Conservation (phyloP, 2,329 filamentous ascomycete genomes). For the Metarhizium robertsii region DNA sequence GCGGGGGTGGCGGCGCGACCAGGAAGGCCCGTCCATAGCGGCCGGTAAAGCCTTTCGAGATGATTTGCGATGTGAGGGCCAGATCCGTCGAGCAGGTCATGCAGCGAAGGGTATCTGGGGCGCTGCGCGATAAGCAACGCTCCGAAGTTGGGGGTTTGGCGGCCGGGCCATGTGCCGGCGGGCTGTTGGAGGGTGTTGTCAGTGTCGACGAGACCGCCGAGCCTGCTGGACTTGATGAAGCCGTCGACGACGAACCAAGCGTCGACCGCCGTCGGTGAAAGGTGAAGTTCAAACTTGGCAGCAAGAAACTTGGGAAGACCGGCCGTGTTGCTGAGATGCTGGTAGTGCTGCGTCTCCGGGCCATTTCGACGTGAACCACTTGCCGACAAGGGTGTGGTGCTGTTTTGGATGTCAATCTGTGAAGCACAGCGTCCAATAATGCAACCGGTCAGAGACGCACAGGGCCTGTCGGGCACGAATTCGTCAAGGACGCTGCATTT, state of each 20-base stretch:
- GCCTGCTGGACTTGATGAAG: conserved; percentile 14
- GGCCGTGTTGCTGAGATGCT: conserved; percentile 32
- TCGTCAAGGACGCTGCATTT: not conserved
- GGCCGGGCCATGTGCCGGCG: conserved; percentile 11
- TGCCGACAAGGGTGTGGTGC: not conserved
- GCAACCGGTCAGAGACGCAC: not conserved
- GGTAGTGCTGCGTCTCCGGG: conserved; percentile 15
- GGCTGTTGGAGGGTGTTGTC: conserved; percentile 20
- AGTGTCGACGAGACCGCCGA: conserved; percentile 17
- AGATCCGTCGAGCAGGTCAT: conserved; percentile 49
- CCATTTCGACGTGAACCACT: not conserved
- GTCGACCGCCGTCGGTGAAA: conserved; percentile 33
- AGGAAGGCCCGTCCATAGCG: conserved; percentile 56
- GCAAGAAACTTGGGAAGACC: conserved; percentile 41
- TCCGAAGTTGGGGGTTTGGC: conserved; percentile 6
- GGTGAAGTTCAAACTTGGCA: conserved; percentile 41
- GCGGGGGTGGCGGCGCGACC: conserved; percentile 32
- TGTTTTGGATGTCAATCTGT: not conserved
- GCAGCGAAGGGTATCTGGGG: conserved; percentile 50
- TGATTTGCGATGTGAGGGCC: conserved; percentile 51
- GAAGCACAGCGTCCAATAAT: not conserved
- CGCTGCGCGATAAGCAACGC: conserved; percentile 29
- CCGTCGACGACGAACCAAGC: conserved; percentile 21
- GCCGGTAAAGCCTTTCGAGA: conserved; percentile 58
- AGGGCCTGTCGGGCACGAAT: not conserved